These are phyloP conservation scores for Hanseniaspora uvarum DNA, from an alignment of 1,139 yeast genomes.

Conservation along the genomic window DNA sequence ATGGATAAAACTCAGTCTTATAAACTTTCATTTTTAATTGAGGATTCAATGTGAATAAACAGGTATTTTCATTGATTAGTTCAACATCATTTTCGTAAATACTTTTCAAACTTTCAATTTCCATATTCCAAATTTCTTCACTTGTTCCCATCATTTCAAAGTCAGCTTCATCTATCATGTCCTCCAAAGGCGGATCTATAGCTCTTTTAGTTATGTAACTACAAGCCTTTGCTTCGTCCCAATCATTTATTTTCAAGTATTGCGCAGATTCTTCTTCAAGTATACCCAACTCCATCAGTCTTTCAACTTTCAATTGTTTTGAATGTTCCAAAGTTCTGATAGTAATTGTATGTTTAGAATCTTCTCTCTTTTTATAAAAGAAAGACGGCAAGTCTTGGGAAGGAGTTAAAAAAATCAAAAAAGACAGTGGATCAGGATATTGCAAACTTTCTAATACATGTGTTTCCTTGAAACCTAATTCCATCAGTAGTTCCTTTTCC, in stretches of 20 bases:
- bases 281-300: slow-evolving; percentile 57
- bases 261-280: slow-evolving; percentile 54
- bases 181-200: slow-evolving; percentile 24
- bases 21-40: slow-evolving; percentile 43
- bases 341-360: slow-evolving; percentile 40
- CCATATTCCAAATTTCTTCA: slow-evolving; percentile 54
- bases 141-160: slow-evolving; percentile 26
- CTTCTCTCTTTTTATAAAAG: slow-evolving; percentile 36
- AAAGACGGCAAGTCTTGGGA: slow-evolving; percentile 77
- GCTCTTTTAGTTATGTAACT: slow-evolving; percentile 42
- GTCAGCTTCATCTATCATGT: slow-evolving; percentile 20
- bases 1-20: slow-evolving; percentile 48
- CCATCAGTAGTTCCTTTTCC: slow-evolving; percentile 24
- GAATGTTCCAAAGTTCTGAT: slow-evolving; percentile 33
- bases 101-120: slow-evolving; percentile 55
- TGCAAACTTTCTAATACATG: slow-evolving; percentile 66
- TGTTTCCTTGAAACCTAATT: slow-evolving; percentile 55
- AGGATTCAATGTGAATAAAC: slow-evolving; percentile 18
- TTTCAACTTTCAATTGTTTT: slow-evolving; percentile 40
- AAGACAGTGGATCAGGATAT: slow-evolving; percentile 62
- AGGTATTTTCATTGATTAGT: slow-evolving; percentile 28
- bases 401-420: slow-evolving; percentile 80
- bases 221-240: slow-evolving; percentile 45
- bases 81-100: slow-evolving; percentile 40
- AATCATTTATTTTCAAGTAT: slow-evolving; percentile 36